These are phyloP conservation scores for Phytophthora europaea DNA, from an alignment of 352 stramenopile genomes.

Conservation along the genomic window DNA sequence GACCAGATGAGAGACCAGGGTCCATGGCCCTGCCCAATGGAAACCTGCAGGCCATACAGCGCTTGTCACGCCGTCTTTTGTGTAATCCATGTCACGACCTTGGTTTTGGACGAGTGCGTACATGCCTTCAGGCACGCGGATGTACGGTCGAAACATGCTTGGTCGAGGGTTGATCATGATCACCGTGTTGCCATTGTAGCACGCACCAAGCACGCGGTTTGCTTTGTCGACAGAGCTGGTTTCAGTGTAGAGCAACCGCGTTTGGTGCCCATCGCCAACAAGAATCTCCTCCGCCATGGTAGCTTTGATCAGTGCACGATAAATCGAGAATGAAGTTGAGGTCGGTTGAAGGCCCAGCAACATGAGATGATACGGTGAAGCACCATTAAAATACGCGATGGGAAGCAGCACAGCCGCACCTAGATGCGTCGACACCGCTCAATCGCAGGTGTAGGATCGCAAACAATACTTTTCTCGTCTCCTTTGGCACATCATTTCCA, in stretches of 20 bases:
- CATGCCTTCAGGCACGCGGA: slow-evolving; percentile 86
- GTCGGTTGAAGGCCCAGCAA: neutral
- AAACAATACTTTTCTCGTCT: neutral
- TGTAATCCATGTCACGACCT: slow-evolving; percentile 72
- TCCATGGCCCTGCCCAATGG: slow-evolving; percentile 72
- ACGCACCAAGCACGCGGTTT: slow-evolving; percentile 69
- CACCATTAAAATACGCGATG: neutral
- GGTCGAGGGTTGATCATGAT: slow-evolving; percentile 74
- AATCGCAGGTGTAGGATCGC: slow-evolving; percentile 3
- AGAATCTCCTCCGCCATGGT: slow-evolving; percentile 30
- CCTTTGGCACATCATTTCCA: neutral
- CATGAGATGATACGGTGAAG: neutral
- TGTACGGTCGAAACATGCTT: slow-evolving; percentile 69
- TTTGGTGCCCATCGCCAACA: slow-evolving; percentile 42
- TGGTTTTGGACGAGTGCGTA: slow-evolving; percentile 88
- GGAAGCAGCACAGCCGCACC: neutral
- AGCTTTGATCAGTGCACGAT: neutral
- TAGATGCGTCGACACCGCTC: neutral
- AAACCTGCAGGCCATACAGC: slow-evolving; percentile 80
- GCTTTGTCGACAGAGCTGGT: slow-evolving; percentile 63
- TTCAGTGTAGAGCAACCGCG: slow-evolving; percentile 59
- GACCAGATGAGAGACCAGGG: slow-evolving; percentile 83
- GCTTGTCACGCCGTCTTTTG: slow-evolving; percentile 44
- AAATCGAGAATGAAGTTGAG: slow-evolving; percentile 4
- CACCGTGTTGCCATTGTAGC: slow-evolving; percentile 78